Evolutionary conservation across 371 early-diverging fungal genomes (phyloP).

Genomic region (Mortierella sp.): DNA sequence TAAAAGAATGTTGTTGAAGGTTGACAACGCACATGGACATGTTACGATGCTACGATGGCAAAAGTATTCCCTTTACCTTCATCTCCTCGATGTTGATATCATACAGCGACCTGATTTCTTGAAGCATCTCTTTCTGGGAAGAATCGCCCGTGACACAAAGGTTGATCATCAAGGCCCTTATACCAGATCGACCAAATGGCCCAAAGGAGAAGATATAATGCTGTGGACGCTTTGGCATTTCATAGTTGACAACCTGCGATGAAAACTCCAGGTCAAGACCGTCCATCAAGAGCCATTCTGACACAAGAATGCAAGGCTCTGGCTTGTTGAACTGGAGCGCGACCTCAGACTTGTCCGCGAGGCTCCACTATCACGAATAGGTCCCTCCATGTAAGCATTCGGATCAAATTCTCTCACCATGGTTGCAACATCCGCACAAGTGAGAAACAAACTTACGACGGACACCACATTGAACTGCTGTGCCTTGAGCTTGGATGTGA

Average conservation of each 20-base stretch:
- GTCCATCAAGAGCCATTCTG: slow-evolving; percentile 38
- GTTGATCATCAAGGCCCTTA: slow-evolving; percentile 45
- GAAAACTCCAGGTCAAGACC: slow-evolving; percentile 41
- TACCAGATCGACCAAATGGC: slow-evolving; percentile 44
- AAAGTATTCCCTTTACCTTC: slow-evolving; percentile 17
- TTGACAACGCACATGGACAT: too few relatives aligned
- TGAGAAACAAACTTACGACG: slow-evolving; percentile 28
- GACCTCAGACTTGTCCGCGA: slow-evolving; percentile 46
- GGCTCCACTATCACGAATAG: slow-evolving; percentile 33
- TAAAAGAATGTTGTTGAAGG: too few relatives aligned
- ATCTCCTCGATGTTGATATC: slow-evolving; percentile 42
- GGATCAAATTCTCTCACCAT: background rate
- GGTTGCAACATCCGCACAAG: background rate
- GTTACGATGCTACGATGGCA: too few relatives aligned
- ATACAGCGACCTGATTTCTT: slow-evolving; percentile 33
- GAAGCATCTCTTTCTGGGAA: slow-evolving; percentile 14
- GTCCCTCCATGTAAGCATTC: background rate
- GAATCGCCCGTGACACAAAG: slow-evolving; percentile 24
- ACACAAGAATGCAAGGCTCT: slow-evolving; percentile 41
- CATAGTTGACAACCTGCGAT: slow-evolving; percentile 48
- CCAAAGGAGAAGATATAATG: slow-evolving; percentile 45
- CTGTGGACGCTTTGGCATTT: slow-evolving; percentile 32
- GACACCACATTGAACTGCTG: slow-evolving; percentile 32
- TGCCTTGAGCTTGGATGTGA: slow-evolving; percentile 25
- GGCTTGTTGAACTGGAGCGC: slow-evolving; percentile 38